Evolutionary conservation across 1,284 basidiomycete genomes (phyloP).

Genomic region (Moniliella sp.): DNA sequence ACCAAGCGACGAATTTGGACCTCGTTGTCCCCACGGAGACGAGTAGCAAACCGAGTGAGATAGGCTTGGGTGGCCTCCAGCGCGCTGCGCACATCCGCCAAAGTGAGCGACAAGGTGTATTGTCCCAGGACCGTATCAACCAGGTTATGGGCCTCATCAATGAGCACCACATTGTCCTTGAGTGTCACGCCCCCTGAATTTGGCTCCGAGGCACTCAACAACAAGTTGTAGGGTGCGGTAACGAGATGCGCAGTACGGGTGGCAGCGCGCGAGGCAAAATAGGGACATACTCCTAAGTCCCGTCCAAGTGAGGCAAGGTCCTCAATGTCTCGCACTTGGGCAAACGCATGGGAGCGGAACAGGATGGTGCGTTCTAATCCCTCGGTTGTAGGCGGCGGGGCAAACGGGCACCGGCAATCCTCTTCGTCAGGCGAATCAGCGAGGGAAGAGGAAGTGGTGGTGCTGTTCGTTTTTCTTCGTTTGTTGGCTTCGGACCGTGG

Average conservation of each 20-base stretch:
- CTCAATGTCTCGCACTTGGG: conserved; percentile 70
- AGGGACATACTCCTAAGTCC: conserved; percentile 56
- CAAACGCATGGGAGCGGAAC: no score
- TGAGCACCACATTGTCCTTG: conserved; percentile 57
- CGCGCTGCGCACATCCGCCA: conserved; percentile 44
- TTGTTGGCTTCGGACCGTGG: conserved; percentile 24
- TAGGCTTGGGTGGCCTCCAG: conserved; percentile 60
- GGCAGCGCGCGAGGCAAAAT: conserved; percentile 69
- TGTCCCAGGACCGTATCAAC: conserved; percentile 59
- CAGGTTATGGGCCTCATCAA: conserved; percentile 78
- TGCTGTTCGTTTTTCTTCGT: conserved; percentile 41
- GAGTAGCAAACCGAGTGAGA: conserved; percentile 52
- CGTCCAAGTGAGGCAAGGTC: conserved; percentile 59
- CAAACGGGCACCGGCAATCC: no score
- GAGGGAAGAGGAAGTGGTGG: no score
- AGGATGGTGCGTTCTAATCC: no score
- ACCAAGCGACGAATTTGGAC: background rate
- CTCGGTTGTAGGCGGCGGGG: no score
- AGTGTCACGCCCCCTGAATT: conserved; percentile 58
- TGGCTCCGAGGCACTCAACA: conserved; percentile 61
- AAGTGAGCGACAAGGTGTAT: conserved; percentile 52
- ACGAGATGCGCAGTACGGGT: conserved; percentile 77
- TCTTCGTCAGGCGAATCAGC: no score
- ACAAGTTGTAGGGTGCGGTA: conserved; percentile 74
- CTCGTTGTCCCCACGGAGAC: conserved; percentile 52